Evolutionary conservation across 331 rosid genomes (phyloP).

Genomic region (Stylosanthes scabra): DNA sequence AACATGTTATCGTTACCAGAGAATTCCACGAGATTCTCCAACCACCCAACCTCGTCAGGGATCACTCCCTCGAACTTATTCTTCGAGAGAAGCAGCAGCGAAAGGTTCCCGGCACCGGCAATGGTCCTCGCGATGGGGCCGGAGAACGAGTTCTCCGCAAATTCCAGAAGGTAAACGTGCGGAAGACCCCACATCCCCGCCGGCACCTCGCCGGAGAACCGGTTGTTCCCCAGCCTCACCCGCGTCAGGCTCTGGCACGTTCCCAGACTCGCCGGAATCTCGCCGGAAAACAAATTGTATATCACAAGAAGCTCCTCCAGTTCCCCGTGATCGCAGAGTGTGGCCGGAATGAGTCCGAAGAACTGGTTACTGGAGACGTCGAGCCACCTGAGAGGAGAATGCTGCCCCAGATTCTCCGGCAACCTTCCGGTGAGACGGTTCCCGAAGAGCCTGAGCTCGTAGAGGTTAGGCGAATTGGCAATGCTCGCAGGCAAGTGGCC

Average conservation of each 20-base stretch:
- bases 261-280: slow-evolving; percentile 70
- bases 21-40: slow-evolving; percentile 64
- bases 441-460: slow-evolving; percentile 68
- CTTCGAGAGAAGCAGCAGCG: slow-evolving; percentile 57
- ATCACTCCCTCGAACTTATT: slow-evolving; percentile 73
- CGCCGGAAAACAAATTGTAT: slow-evolving; percentile 68
- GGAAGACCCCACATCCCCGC: slow-evolving; percentile 87
- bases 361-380: slow-evolving; percentile 76
- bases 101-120: slow-evolving; percentile 69
- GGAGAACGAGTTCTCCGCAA: slow-evolving; percentile 63
- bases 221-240: slow-evolving; percentile 67
- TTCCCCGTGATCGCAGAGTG: slow-evolving; percentile 61
- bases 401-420: slow-evolving; percentile 69
- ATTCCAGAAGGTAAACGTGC: slow-evolving; percentile 68
- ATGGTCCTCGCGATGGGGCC: slow-evolving; percentile 70
- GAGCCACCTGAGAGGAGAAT: slow-evolving; percentile 66
- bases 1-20: slow-evolving; percentile 60
- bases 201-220: slow-evolving; percentile 80
- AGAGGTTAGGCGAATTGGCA: slow-evolving; percentile 63
- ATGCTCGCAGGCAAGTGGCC: slow-evolving; percentile 78
- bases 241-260: slow-evolving; percentile 71
- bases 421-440: slow-evolving; percentile 69
- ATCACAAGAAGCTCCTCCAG: slow-evolving; percentile 76
- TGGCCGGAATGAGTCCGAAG: slow-evolving; percentile 71
- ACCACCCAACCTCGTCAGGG: slow-evolving; percentile 86